These are phyloP conservation scores for Scleromitrula shiraiana DNA, from an alignment of 2,329 filamentous ascomycete species.

Conservation along the genomic window DNA sequence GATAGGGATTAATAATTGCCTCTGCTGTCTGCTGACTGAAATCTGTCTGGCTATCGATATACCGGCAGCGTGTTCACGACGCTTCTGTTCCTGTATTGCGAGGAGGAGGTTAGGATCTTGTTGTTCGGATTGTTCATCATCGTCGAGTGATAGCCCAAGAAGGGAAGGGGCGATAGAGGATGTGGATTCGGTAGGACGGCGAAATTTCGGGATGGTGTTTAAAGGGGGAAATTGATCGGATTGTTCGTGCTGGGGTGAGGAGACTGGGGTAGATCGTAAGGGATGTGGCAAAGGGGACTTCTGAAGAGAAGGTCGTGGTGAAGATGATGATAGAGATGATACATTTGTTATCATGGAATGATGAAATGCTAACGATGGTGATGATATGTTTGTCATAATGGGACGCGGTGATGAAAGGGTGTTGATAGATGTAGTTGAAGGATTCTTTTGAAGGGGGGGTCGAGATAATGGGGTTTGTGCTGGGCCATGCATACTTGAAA, in stretches of 20 bases:
- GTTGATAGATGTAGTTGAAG: conserved; percentile 6
- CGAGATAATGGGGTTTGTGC: neutral
- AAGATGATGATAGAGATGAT: too few relatives aligned
- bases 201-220: too few relatives aligned
- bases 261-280: neutral
- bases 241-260: neutral
- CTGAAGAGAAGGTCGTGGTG: neutral
- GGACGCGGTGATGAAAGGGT: neutral
- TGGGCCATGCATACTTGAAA: neutral
- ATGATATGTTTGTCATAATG: too few relatives aligned
- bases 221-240: neutral
- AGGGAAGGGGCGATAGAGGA: neutral
- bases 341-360: too few relatives aligned
- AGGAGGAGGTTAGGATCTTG: neutral
- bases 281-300: conserved; percentile 4
- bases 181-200: too few relatives aligned
- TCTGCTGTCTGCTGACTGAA: conserved; percentile 54
- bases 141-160: neutral
- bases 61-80: conserved; percentile 49
- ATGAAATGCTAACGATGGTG: too few relatives aligned
- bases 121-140: neutral
- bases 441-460: neutral
- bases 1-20: conserved; percentile 48
- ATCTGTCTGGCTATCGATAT: conserved; percentile 63
- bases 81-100: conserved; percentile 27